Evolutionary conservation across 768 basidiomycete genomes (phyloP).

Genomic region (Butyriboletus loyo): DNA sequence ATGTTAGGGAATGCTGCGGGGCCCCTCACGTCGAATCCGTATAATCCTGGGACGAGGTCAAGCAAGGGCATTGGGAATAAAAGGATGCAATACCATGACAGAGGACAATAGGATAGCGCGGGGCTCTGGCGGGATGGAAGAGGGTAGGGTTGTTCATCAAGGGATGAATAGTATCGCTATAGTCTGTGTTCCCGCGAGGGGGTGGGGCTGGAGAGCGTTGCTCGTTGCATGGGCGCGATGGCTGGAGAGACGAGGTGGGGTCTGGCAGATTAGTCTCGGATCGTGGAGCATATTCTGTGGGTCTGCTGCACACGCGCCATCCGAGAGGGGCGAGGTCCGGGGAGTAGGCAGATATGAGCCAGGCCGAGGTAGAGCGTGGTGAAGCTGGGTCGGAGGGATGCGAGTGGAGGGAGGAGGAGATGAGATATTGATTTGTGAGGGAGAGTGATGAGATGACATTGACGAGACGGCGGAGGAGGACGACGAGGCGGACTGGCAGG

Average conservation of each 20-base stretch:
- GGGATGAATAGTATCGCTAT: conserved; percentile 58
- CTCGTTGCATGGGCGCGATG: conserved; percentile 12
- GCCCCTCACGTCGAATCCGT: conserved; percentile 92
- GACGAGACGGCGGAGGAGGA: conserved; percentile 61
- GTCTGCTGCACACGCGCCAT: not conserved
- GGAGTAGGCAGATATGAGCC: conserved; percentile 13
- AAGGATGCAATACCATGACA: conserved; percentile 69
- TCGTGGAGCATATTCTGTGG: not conserved
- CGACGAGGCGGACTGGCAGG: conserved; percentile 57
- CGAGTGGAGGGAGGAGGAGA: not conserved
- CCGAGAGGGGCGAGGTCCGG: not conserved
- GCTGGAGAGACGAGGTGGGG: not conserved
- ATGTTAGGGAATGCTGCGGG: conserved; percentile 79
- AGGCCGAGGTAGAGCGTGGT: conserved; percentile 8
- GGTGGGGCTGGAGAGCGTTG: not conserved
- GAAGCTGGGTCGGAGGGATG: not conserved
- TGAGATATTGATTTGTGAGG: conserved; percentile 50
- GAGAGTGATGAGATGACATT: conserved; percentile 70
- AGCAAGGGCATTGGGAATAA: not conserved
- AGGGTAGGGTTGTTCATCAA: conserved; percentile 76
- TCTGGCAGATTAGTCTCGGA: not conserved
- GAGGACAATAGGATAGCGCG: conserved; percentile 90
- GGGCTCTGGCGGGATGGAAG: conserved; percentile 71
- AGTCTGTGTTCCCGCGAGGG: conserved; percentile 15
- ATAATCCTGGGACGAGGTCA: conserved; percentile 57